Evolutionary conservation across 1,284 basidiomycete genomes (phyloP).

Genomic region (Phylloboletellus chloephorus): DNA sequence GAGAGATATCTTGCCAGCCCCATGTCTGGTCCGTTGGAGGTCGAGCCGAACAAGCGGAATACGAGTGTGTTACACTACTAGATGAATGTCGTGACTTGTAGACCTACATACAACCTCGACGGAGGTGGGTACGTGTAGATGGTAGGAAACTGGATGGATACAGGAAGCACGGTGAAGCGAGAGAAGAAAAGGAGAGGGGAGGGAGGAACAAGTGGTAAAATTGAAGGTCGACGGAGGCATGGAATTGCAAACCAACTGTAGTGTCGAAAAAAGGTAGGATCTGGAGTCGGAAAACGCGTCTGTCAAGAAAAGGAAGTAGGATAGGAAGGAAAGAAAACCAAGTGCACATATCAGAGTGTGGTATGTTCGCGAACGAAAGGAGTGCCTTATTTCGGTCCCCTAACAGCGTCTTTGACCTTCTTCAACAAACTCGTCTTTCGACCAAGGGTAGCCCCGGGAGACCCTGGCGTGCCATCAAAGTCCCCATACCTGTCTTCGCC

Average conservation of each 20-base stretch:
- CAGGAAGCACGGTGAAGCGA: slow-evolving; percentile 26
- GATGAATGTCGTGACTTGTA: slow-evolving; percentile 27
- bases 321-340: slow-evolving; percentile 3
- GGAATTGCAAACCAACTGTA: slow-evolving; percentile 8
- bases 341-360: slow-evolving; percentile 7
- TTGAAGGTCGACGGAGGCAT: slow-evolving; percentile 5
- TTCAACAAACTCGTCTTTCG: slow-evolving; percentile 74
- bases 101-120: slow-evolving; percentile 33
- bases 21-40: slow-evolving; percentile 7
- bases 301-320: slow-evolving; percentile 6
- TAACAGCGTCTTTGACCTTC: slow-evolving; percentile 68
- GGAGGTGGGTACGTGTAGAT: slow-evolving; percentile 32
- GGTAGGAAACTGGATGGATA: slow-evolving; percentile 28
- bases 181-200: neutral
- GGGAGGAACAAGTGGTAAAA: slow-evolving; percentile 10
- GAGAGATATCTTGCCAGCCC: neutral
- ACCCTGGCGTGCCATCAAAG: slow-evolving; percentile 41
- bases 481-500: slow-evolving; percentile 40
- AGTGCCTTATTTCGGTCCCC: slow-evolving; percentile 43
- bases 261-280: neutral
- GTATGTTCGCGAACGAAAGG: slow-evolving; percentile 5
- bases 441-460: slow-evolving; percentile 44
- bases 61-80: slow-evolving; percentile 27
- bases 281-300: neutral
- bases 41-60: slow-evolving; percentile 8